A percentile compares a stretch with the other conserved stretches of the same genome.
These are phyloP conservation scores for Apophysomyces elegans DNA, from an alignment of 371 early-diverging fungal species.

Conservation along the genomic window DNA sequence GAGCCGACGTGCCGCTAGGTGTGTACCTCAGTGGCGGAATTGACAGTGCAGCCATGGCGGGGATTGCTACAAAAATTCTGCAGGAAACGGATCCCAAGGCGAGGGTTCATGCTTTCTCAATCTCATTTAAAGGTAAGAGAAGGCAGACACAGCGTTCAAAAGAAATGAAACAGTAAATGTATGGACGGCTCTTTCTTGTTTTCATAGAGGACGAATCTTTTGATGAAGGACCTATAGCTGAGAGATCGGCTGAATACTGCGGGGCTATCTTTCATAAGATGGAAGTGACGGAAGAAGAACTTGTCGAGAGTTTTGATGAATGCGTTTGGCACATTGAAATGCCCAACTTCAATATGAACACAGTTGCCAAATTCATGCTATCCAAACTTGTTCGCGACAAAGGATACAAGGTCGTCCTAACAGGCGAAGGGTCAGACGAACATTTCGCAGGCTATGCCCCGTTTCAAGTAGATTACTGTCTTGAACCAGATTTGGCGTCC, in stretches of 20 bases:
- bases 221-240: constrained; percentile 29
- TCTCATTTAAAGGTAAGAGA: constrained; percentile 19
- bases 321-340: constrained; percentile 28
- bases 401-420: constrained; percentile 56
- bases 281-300: constrained; percentile 17
- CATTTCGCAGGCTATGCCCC: constrained; percentile 67
- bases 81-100: constrained; percentile 25
- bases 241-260: constrained; percentile 24
- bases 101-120: constrained; percentile 22
- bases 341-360: constrained; percentile 22
- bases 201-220: not conserved
- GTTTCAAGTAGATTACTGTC: constrained; percentile 42
- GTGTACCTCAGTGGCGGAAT: constrained; percentile 31
- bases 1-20: constrained; percentile 30
- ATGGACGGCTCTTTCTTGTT: no score
- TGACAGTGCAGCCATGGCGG: constrained; percentile 28
- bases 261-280: constrained; percentile 26
- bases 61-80: constrained; percentile 21
- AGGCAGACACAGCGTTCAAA: no score
- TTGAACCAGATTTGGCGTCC: constrained; percentile 23
- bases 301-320: constrained; percentile 23
- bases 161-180: not conserved
- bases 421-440: constrained; percentile 71
- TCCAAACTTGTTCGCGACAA: constrained; percentile 25
- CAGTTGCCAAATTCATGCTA: constrained; percentile 23